Base-by-base conservation (phyloP, 2,329 filamentous ascomycete species). In the Tympanopsis confertula region DNA sequence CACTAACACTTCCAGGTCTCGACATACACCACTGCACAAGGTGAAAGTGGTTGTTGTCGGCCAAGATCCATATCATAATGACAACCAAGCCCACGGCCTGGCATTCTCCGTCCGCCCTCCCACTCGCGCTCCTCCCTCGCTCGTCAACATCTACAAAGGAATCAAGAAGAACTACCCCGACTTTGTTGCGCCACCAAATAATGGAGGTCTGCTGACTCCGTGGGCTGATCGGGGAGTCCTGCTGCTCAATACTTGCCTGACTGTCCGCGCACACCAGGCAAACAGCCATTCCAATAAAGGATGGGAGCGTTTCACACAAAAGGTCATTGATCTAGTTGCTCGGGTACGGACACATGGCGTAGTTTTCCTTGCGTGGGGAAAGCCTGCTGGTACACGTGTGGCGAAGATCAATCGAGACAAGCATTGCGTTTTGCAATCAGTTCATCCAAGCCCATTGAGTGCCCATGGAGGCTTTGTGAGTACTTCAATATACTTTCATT, bases 41-140 rank as follows among this genome's bases (percentile, higher is more conserved):
- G 88, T 96, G 57, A 94, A 94, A 59, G 83, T 84, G 40, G 88
- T 98, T 42, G 87, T 98, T 52, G 61, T 96, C 39, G 91, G 91
- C 46, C 91, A 98, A 64, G 91, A 98, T 56, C 91, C 91, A 3
- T 98, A 98, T 59, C 91, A 98, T 66, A 94, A 94, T 57, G 59
- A 77, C 56, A 93, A 93, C 59, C 91, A 98, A 68, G 91, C 91
- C 37, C 91, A 96, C 58, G 91, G 91, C 32, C 78, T 98, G 41
- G 89, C 85, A 55, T 98, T 98, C 69, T 94, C 86, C 35, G 88
- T 96, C 39, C 84, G 85, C 7, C 81, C 89, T 3, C 91, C 91
- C 0, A 94, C 86, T 0, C 75, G 76, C 3, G 86, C 89, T 1
- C 91, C 91, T 0, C 88, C 89, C 0, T 94, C 86, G 1, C 78